Base-by-base conservation (phyloP, 2,329 filamentous ascomycete species). In the Bipolaris gigantea region DNA sequence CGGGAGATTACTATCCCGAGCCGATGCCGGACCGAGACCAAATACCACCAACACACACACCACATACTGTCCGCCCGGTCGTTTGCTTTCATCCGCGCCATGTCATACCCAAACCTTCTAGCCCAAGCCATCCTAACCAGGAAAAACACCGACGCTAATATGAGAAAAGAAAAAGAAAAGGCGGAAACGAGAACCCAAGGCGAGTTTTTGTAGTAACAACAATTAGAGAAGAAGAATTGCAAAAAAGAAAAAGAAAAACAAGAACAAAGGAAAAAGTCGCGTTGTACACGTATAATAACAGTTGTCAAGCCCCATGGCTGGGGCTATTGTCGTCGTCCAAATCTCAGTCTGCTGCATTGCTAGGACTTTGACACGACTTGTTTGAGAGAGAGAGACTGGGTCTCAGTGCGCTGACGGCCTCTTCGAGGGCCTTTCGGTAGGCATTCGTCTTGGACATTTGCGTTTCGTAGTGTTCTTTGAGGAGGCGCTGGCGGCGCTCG, bases 391-490 rank as follows among this genome's bases (percentile, higher is more conserved):
- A 32, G 4, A 56, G 16, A 18, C 48, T 58, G 15, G 48, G 49
- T 34, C 57, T 55, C 32, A 48, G 19, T n/a, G 56, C 58, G 10
- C 42, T 45, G 1, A 51, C 54, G 13, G 38, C 59, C 8, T 60
- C 56, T 2, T 62, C 62, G 30, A 68, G 47, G 4, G 62, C 63
- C 47, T 62, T 62, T 19, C 66, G 54, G 34, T 69, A 70, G 5
- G 67, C 64, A 34, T 60, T 65, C 5, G 57, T 68, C 41, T 68
- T 63, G 0, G 59, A 56, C 44, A 71, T 69, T 38, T 72, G 69
- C 55, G 62, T 62, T 45, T 72, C 69, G 47, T 72, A 72, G 45
- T 72, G 69, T 44, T 73, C 68, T 50, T 72, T 73, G 8, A 73
- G 55, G 21, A 53, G 68, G 27, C 69, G 57, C 43, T 73, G 69